phyloP scores from a whole-genome alignment of 1,139 yeast genomes.

The Candida tetrigidarum region DNA sequence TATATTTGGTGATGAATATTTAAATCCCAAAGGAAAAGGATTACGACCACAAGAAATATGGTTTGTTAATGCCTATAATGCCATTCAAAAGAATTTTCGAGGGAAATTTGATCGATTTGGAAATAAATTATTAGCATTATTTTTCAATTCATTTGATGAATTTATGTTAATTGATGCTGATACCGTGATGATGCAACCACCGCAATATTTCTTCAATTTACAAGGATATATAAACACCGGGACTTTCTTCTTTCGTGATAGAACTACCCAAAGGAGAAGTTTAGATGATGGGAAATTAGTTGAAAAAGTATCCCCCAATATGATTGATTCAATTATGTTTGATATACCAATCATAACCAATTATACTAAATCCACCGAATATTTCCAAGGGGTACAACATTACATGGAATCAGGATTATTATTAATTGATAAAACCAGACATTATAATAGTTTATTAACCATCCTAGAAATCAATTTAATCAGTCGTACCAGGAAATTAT shows the following conservation, averaged over 20 bases:
- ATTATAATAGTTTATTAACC: slow-evolving; percentile 46
- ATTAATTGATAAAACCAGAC: slow-evolving; percentile 42
- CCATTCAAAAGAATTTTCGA: slow-evolving; percentile 31
- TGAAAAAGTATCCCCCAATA: slow-evolving; percentile 41
- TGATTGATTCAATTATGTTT: slow-evolving; percentile 38
- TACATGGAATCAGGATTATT: slow-evolving; percentile 59
- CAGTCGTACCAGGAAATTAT: slow-evolving; percentile 39
- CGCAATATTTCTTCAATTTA: slow-evolving; percentile 40
- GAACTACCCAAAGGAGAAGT: slow-evolving; percentile 39
- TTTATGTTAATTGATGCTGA: slow-evolving; percentile 56
- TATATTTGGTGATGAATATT: slow-evolving; percentile 27
- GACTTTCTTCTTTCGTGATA: slow-evolving; percentile 52
- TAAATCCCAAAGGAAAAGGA: slow-evolving; percentile 26
- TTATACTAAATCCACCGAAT: slow-evolving; percentile 32
- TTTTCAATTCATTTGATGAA: slow-evolving; percentile 56
- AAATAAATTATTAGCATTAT: slow-evolving; percentile 53
- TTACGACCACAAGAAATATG: slow-evolving; percentile 46
- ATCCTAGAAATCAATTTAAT: slow-evolving; percentile 47
- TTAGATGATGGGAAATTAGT: slow-evolving; percentile 34
- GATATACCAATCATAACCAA: slow-evolving; percentile 37
- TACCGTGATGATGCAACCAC: slow-evolving; percentile 43
- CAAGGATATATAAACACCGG: slow-evolving; percentile 43
- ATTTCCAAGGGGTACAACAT: slow-evolving; percentile 39
- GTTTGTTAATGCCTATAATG: slow-evolving; percentile 43
- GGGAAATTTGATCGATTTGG: slow-evolving; percentile 42